Evolutionary conservation across 2,329 filamentous ascomycete genomes (phyloP), one percentile per base, ranked within the genome.

Genomic region (Sarocladiaceae sp.): DNA sequence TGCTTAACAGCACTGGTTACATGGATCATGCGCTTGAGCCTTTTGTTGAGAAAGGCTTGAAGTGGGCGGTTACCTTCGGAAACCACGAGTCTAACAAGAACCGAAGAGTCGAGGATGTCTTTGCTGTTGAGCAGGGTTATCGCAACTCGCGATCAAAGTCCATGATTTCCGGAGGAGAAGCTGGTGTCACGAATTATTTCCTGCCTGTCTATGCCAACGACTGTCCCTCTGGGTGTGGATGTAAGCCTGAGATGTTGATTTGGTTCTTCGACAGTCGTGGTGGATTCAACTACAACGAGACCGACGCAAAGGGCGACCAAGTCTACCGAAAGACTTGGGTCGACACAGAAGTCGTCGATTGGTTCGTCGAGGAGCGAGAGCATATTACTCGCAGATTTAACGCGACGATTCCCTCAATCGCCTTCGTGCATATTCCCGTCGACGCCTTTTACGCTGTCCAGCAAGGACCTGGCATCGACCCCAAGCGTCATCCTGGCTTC

Each of bases 261-360:
- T 89, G 83, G 82, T 88, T 88, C 67, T 87, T 89, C 56, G 85
- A 88, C 59, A 78, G 73, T 49, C 71, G 77, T n/a, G 82, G 83
- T 18, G 82, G 82, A 6, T 71, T 70, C 42, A 68, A 71, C 35
- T 80, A 74, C 59, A 74, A 73, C 52, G 55, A 66, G 51, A 58
- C 55, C 22, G 53, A 66, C 39, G 52, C 54, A 3, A 42, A 13
- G 7, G 37, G 37, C 18, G 17, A 42, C 37, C 37, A 42, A 15
- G 37, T 42, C 10, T 23, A 22, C 15, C 65, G 67, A 8, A 66
- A 67, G 0, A 64, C 75, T 58, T 78, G 75, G 75, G 74, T 78
- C 2, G 68, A 76, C 51, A 26, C 50, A 15, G 64, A 59, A 7
- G 74, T 76, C 1, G 74, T 72, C 0, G 53, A 65, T 17, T 78